Evolutionary conservation across 2,329 filamentous ascomycete genomes (phyloP), one percentile per base, ranked within the genome.

Genomic region (Penicillium sp.): DNA sequence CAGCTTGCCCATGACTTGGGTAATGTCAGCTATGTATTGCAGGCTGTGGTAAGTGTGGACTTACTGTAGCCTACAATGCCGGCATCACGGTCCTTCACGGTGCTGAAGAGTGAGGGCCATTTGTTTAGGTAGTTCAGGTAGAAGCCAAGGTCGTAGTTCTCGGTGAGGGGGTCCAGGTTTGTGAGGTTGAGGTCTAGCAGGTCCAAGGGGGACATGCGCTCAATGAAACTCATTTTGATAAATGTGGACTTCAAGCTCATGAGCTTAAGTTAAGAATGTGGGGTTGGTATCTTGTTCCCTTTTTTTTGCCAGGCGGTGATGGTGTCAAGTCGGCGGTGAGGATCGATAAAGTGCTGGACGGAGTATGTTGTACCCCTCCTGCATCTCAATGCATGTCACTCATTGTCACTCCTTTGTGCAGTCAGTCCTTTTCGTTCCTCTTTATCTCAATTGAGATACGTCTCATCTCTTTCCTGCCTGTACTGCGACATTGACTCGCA

Each of bases 121-220:
- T 88, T 89, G 45, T 90, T 89, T 57, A 95, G 84, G 73, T 99
- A 99, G 64, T 95, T 88, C 52, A 96, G 82, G 75, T 99, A 99
- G 76, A 97, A 99, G 55, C 84, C 82, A 57, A 95, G 81, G 69
- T 95, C 90, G 75, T 97, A 99, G 49, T 95, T 97, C 75, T 99
- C 93, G n/a, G 93, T 97, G 54, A 96, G 79, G 34, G 89, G 89
- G 67, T 99, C 93, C 54, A 99, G 84, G 68, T 99, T 99, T 73
- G 91, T 95, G 58, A 90, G 85, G 60, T 95, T 95, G 72, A 97
- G 86, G 59, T 85, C 86, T 72, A 95, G 84, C 54, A 97, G 79
- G 70, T 99, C 93, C 59, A 82, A 80, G 2, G 89, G 86, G 53
- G 81, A 82, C 77, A 97, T 95, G 60, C 88, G 84, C 44, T 91